Evolutionary conservation across 768 basidiomycete genomes (phyloP), one percentile per base, ranked within the genome.

Genomic region (Kwoniella heveanensis): DNA sequence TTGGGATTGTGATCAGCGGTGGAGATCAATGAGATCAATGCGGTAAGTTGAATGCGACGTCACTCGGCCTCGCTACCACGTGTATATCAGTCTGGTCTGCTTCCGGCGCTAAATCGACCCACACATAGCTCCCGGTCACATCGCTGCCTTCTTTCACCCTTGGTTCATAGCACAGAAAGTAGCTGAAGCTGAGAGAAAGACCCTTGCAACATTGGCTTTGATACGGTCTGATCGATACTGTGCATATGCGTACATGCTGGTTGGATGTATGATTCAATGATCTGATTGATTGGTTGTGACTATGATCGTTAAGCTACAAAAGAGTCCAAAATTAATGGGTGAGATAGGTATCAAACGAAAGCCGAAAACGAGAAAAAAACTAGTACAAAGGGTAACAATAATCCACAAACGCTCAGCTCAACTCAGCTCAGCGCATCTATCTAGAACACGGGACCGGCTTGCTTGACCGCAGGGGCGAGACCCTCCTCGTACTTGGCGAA

Each of bases 401-500:
- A n/a, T n/a, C n/a, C n/a, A n/a, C n/a, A n/a, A n/a, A n/a, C n/a
- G n/a, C n/a, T n/a, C n/a, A n/a, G n/a, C n/a, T n/a, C n/a, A n/a
- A n/a, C n/a, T n/a, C n/a, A 44, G 24, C 24, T 22, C 12, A 17
- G 21, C 32, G 6, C 32, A 46, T 26, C 32, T 49, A 66, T 17
- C 51, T 57, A 59, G 47, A 77, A 66, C 24, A 75, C 66, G 19
- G 94, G 95, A 39, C 94, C 95, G 24, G 93, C 91, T 66, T 85
- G 76, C 74, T 88, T 84, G 61, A 96, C 92, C 80, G 88, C 88
- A 72, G 85, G 85, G 30, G 87, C 85, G 8, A 95, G 91, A 70
- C 91, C 91, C 74, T 84, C 85, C 83, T 93, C 90, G 79, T 98
- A 98, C 79, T 93, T 82, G 72, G 87, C 88, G 81, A 96, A 96